Evolutionary conservation across 805 yeast genomes (phyloP), one percentile per base, ranked within the genome.

Genomic region (Cyberlindnera galapagoensis): DNA sequence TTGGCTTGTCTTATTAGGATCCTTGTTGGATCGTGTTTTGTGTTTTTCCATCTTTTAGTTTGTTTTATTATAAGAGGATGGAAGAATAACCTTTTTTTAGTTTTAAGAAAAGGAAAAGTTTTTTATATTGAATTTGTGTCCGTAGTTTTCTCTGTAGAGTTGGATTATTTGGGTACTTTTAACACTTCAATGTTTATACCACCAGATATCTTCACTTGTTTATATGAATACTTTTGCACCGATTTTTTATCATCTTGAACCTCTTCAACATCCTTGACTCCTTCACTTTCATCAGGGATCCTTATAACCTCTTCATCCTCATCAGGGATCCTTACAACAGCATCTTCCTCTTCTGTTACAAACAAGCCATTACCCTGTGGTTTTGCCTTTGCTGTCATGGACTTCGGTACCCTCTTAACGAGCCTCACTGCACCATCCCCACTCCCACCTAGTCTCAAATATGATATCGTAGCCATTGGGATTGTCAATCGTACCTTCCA

Each of bases 111-210:
- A 30, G 24, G 25, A 28, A 30, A 26, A 18, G 28, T 34, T 28
- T 29, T 26, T 17, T 34, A 28, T 26, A n/a, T n/a, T 15, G 22
- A 9, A 8, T 13, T 10, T 18, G 14, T 24, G 14, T 18, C 21
- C 17, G 9, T 17, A 30, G 18, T 18, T 19, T 18, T 23, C 10
- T 15, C 7, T 10, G 7, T n/a, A 24, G 9, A 21, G n/a, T 19
- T 21, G 20, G 22, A 26, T 22, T 14, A 6, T 29, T 36, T 37
- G 24, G 46, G 44, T 11, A 39, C 36, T 18, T 38, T 36, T 9
- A 51, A 24, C 3, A 51, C 43, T 27, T 49, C 49, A 18, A 49
- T 33, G n/a, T 40, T 30, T 2, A 51, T 21, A 7, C 52, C 47
- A 24, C 24, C 43, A 6, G 43, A 30, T 1, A 46, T 35, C 4